These are phyloP conservation scores for Tetrahymena thermophila DNA, from an alignment of 73 alveolate species.

Conservation along the genomic window DNA sequence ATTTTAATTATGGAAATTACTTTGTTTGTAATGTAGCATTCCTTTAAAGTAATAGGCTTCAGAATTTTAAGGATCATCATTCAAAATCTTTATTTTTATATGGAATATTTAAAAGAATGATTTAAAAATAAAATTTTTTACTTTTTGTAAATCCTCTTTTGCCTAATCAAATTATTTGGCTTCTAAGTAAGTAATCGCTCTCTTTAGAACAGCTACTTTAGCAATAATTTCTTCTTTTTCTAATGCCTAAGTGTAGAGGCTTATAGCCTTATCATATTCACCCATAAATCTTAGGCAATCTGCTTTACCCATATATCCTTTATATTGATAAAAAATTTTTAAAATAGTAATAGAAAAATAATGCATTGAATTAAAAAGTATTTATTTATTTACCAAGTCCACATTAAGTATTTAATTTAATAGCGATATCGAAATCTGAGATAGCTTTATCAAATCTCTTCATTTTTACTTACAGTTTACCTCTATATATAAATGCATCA, in stretches of 20 bases:
- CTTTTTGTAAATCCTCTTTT: constrained; percentile 16
- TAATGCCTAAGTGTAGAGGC: constrained; percentile 42
- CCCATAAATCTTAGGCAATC: constrained; percentile 48
- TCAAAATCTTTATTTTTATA: constrained; percentile 3
- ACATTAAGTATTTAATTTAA: background rate
- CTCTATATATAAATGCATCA: constrained; percentile 70
- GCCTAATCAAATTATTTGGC: constrained; percentile 27
- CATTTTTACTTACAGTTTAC: constrained; percentile 36
- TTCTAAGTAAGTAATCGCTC: constrained; percentile 40
- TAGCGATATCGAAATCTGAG: constrained; percentile 35
- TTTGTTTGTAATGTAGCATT: constrained; percentile 38
- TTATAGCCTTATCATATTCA: constrained; percentile 16
- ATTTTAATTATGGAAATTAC: background rate
- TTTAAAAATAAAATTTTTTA: background rate
- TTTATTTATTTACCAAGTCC: background rate
- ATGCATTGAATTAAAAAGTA: background rate
- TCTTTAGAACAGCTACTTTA: constrained; percentile 31
- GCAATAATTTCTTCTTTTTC: constrained; percentile 10
- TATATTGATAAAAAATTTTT: constrained; percentile 21
- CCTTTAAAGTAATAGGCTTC: constrained; percentile 65
- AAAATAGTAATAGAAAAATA: background rate
- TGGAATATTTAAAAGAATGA: background rate
- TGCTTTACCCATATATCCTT: constrained; percentile 68
- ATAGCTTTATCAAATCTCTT: constrained; percentile 44
- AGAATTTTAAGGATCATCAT: constrained; percentile 30